Evolutionary conservation across 1,284 basidiomycete genomes (phyloP).

Genomic region (Leccinum solheimii): DNA sequence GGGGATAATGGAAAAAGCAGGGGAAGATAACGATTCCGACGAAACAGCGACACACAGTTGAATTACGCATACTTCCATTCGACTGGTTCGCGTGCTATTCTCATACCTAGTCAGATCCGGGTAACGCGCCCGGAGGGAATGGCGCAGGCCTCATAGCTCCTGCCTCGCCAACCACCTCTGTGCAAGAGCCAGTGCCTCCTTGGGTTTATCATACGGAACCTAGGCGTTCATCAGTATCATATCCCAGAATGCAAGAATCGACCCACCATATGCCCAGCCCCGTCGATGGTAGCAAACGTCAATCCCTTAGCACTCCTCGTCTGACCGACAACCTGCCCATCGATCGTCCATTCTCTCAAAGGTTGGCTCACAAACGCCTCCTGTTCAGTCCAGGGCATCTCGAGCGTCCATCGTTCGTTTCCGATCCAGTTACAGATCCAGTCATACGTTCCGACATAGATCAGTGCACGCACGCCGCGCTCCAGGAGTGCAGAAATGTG

Average conservation of each 20-base stretch:
- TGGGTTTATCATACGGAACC: slow-evolving; percentile 65
- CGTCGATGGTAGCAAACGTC: slow-evolving; percentile 61
- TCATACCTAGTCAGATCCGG: not conserved
- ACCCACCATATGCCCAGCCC: slow-evolving; percentile 67
- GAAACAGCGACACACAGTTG: not conserved
- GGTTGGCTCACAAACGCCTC: slow-evolving; percentile 47
- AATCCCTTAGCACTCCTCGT: slow-evolving; percentile 59
- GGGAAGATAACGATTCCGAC: not conserved
- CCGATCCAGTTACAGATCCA: slow-evolving; percentile 79
- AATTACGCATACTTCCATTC: not conserved
- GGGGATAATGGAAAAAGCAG: not conserved
- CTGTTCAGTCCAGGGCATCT: slow-evolving; percentile 64
- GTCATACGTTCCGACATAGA: slow-evolving; percentile 74
- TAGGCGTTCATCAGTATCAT: slow-evolving; percentile 26
- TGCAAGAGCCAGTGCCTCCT: slow-evolving; percentile 49
- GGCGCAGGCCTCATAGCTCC: slow-evolving; percentile 26
- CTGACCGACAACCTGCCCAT: slow-evolving; percentile 51
- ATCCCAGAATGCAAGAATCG: not conserved
- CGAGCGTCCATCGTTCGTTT: slow-evolving; percentile 65
- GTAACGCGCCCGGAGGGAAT: not conserved
- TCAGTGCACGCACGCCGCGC: slow-evolving; percentile 68
- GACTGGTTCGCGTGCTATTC: not conserved
- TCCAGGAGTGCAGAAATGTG: slow-evolving; percentile 76
- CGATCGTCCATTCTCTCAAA: slow-evolving; percentile 56
- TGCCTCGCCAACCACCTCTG: slow-evolving; percentile 51